Evolutionary conservation across 768 basidiomycete genomes (phyloP), one percentile per base, ranked within the genome.

Genomic region (Rhizopogon rudus): DNA sequence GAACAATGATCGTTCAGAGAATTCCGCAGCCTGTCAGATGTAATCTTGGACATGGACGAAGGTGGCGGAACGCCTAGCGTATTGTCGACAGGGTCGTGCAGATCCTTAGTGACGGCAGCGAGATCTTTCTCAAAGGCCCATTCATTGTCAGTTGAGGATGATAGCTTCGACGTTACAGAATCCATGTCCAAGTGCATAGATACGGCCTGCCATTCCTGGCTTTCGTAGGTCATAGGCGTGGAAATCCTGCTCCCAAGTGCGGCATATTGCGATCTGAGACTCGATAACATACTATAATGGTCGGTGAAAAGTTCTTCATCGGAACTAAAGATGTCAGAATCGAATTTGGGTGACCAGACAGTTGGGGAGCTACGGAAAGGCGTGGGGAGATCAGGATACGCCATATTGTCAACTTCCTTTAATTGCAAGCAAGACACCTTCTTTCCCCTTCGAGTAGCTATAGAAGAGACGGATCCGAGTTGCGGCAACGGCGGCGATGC

Each of bases 321-420:
- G 51, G 14, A 9, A n/a, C 53, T 56, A n/a, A 29, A 14, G 16
- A 49, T 35, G 13, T n/a, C 31, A 31, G 45, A 40, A 20, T 67
- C 64, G 39, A 69, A 67, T 31, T 55, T 57, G 2, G 75, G 73
- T 5, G 65, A 68, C 58, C 69, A 68, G 20, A 63, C 52, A 6
- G 66, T 60, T 0, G 72, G 65, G 3, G 75, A 73, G 13, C 75
- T 73, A 13, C 70, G 65, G 63, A 77, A 78, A 6, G 76, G 72
- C 14, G 71, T 74, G 6, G 76, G 77, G 13, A 78, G 73, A 51
- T 70, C 71, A 20, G 77, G 76, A 53, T 77, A 78, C 6, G 66
- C 57, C 57, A 61, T 14, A 14, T 57, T 56, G 45, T 63, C 55
- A 43, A 61, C 59, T 16, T 44, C 57, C 44, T 53, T 70, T 54